Evolutionary conservation across 2,329 filamentous ascomycete species (phyloP).

Genomic region (Verticillium nubilum): DNA sequence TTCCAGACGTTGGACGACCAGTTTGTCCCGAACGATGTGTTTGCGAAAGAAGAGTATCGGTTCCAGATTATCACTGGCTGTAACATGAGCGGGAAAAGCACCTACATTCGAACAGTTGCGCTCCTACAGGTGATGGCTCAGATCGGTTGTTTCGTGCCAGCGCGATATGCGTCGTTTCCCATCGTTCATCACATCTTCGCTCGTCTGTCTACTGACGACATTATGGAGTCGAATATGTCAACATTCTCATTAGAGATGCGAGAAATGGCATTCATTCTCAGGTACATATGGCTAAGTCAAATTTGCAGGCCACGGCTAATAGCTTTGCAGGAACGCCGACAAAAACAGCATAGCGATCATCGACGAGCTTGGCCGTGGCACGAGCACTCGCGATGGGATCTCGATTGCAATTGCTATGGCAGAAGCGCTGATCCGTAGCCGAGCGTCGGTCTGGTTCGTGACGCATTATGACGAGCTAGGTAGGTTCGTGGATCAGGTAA

Average conservation of each 20-base stretch:
- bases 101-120: constrained; percentile 82
- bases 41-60: constrained; percentile 70
- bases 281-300: too few relatives aligned
- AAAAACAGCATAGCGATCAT: constrained; percentile 73
- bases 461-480: constrained; percentile 84
- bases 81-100: constrained; percentile 98
- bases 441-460: constrained; percentile 82
- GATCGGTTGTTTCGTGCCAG: constrained; percentile 85
- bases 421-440: constrained; percentile 76
- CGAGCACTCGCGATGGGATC: constrained; percentile 81
- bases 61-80: constrained; percentile 94
- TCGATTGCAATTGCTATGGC: constrained; percentile 87
- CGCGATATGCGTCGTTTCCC: constrained; percentile 74
- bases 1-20: constrained; percentile 30
- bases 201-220: constrained; percentile 80
- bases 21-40: constrained; percentile 88
- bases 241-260: constrained; percentile 95
- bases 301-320: too few relatives aligned
- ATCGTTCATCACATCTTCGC: constrained; percentile 82
- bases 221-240: constrained; percentile 83
- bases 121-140: constrained; percentile 91
- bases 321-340: constrained; percentile 61
- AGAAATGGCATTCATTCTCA: constrained; percentile 88
- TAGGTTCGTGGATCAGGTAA: constrained; percentile 17
- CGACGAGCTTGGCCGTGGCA: constrained; percentile 88